Percentiles rank a stretch among this genome's conserved stretches.
phyloP scores from a whole-genome alignment of 2,329 filamentous ascomycete species.

The Diaporthe sp. region DNA sequence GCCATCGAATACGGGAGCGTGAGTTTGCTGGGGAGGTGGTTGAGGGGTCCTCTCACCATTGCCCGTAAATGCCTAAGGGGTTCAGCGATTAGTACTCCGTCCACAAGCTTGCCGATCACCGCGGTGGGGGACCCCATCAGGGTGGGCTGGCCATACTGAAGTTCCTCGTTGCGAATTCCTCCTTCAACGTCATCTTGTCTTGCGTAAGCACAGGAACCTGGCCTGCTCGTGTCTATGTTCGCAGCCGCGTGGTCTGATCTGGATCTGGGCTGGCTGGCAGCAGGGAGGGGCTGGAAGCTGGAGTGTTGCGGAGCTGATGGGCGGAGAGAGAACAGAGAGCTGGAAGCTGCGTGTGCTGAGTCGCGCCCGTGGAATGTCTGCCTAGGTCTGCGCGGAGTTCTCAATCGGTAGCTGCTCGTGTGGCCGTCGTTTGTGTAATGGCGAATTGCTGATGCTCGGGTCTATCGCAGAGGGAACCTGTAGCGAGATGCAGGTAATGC shows the following conservation, averaged over 20 bases:
- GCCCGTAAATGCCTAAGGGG: slow-evolving; percentile 77
- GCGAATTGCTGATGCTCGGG: slow-evolving; percentile 3
- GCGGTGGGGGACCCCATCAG: slow-evolving; percentile 21
- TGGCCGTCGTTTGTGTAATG: slow-evolving; percentile 3
- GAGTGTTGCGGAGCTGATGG: slow-evolving; percentile 5
- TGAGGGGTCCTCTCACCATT: slow-evolving; percentile 73
- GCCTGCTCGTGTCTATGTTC: slow-evolving; percentile 21
- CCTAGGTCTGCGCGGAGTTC: not conserved
- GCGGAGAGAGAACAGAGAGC: slow-evolving; percentile 10
- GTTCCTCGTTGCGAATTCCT: slow-evolving; percentile 80
- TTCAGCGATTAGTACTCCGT: slow-evolving; percentile 50
- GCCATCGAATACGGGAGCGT: slow-evolving; percentile 29
- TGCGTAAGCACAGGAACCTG: slow-evolving; percentile 42
- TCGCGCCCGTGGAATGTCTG: slow-evolving; percentile 23
- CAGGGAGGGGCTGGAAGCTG: slow-evolving; percentile 1
- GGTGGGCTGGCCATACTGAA: slow-evolving; percentile 71
- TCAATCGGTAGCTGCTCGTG: slow-evolving; percentile 18
- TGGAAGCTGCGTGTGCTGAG: slow-evolving; percentile 7
- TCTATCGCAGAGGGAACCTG: slow-evolving; percentile 25
- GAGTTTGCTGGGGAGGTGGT: slow-evolving; percentile 1
- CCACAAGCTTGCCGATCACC: slow-evolving; percentile 36
- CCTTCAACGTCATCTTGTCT: slow-evolving; percentile 76
- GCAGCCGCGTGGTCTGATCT: slow-evolving; percentile 7
- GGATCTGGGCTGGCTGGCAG: slow-evolving; percentile 20
- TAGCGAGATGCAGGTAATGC: slow-evolving; percentile 28